A percentile compares a stretch with the other conserved stretches of the same genome.
These are phyloP conservation scores for Teratosphaeria gauchensis DNA, from an alignment of 2,329 filamentous ascomycete species.

Conservation along the genomic window DNA sequence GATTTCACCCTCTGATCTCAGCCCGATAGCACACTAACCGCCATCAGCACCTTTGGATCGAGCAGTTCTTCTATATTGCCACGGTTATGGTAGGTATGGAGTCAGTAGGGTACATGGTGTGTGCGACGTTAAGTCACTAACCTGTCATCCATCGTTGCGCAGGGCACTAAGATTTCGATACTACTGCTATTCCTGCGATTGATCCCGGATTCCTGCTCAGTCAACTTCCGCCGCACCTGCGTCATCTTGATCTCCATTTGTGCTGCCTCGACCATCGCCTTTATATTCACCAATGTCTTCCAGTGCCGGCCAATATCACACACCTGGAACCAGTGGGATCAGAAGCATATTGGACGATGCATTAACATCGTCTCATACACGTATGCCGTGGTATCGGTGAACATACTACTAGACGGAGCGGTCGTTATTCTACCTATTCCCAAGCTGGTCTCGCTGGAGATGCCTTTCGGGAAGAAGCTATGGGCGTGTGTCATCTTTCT, in stretches of 20 bases:
- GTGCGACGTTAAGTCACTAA: no score
- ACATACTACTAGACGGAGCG: conserved; percentile 13
- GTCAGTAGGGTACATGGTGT: no score
- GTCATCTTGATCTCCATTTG: conserved; percentile 2
- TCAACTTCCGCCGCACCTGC: conserved; percentile 1
- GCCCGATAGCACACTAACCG: background rate
- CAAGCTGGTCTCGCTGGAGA: conserved; percentile 2
- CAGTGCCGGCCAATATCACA: conserved; percentile 3
- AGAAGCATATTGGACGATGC: conserved; percentile 8
- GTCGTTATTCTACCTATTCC: conserved; percentile 15
- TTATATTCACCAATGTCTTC: background rate
- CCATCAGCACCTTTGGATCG: background rate
- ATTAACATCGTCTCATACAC: conserved; percentile 12
- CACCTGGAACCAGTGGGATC: conserved; percentile 2
- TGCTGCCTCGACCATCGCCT: background rate
- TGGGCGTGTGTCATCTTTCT: conserved; percentile 12
- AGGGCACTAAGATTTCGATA: conserved; percentile 4
- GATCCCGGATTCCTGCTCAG: conserved; percentile 1
- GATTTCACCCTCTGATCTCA: background rate
- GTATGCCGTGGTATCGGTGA: conserved; percentile 9
- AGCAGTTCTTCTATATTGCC: conserved; percentile 3
- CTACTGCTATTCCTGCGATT: conserved; percentile 6
- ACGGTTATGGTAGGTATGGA: background rate
- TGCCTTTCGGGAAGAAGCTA: conserved; percentile 10
- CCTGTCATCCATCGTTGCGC: background rate